phyloP scores from a whole-genome alignment of 2,329 filamentous ascomycete genomes.

The Graphium sp. region DNA sequence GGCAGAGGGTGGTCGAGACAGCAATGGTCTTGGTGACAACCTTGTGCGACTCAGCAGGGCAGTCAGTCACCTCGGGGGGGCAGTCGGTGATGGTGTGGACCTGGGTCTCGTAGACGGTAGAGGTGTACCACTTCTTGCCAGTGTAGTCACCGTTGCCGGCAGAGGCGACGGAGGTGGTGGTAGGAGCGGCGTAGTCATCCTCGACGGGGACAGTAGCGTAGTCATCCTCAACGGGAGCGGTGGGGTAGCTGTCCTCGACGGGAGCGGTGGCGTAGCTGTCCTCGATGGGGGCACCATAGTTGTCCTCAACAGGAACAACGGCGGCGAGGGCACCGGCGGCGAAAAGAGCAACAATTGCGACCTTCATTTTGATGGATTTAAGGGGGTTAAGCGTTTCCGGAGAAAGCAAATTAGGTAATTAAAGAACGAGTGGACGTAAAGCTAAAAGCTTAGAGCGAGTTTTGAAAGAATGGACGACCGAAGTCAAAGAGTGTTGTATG shows the following conservation, averaged over 20 bases:
- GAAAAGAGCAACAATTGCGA: conserved; percentile 27
- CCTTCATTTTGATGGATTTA: conserved; percentile 34
- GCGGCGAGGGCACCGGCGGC: conserved; percentile 28
- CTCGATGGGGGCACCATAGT: conserved; percentile 10
- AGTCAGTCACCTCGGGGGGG: conserved; percentile 43
- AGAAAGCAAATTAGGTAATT: conserved; percentile 13
- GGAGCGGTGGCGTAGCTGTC: conserved; percentile 9
- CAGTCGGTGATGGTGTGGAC: conserved; percentile 46
- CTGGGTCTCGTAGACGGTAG: conserved; percentile 39
- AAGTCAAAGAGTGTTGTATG: conserved; percentile 23
- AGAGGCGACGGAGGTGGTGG: neutral
- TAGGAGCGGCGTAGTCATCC: neutral
- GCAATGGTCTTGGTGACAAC: conserved; percentile 18
- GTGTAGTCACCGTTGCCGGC: conserved; percentile 17
- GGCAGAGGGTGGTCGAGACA: conserved; percentile 22
- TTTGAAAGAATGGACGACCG: conserved; percentile 40
- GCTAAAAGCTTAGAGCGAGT: conserved; percentile 13
- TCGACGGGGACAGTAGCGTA: neutral
- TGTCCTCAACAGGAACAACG: conserved; percentile 22
- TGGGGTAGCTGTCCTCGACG: conserved; percentile 8
- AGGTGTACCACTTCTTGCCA: conserved; percentile 30
- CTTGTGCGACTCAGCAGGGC: conserved; percentile 27
- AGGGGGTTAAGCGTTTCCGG: conserved; percentile 9
- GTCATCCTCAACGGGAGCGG: conserved; percentile 1
- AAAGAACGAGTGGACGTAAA: conserved; percentile 17